phyloP scores from a whole-genome alignment of 192 early-diverging fungal species.

The Podila minutissima region DNA sequence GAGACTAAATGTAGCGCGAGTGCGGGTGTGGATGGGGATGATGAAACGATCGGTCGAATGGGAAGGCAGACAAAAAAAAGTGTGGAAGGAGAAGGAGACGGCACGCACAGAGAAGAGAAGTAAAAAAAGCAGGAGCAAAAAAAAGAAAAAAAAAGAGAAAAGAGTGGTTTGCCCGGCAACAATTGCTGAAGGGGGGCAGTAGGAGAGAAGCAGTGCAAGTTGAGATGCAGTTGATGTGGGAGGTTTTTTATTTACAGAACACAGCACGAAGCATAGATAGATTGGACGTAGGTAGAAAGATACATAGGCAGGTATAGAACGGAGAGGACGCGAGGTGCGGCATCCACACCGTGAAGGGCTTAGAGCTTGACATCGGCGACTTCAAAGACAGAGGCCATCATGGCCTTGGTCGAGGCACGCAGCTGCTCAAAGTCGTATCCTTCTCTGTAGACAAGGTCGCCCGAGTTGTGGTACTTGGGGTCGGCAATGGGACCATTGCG shows the following conservation, averaged over 20 bases:
- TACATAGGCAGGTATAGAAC: too few relatives aligned
- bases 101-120: not conserved
- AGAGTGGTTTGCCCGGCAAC: too few relatives aligned
- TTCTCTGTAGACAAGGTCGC: conserved; percentile 51
- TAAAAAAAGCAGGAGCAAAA: not conserved
- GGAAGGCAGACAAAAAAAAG: not conserved
- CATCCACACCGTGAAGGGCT: not conserved
- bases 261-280: too few relatives aligned
- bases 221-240: too few relatives aligned
- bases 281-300: not conserved
- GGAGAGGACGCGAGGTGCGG: not conserved
- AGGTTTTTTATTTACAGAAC: not conserved
- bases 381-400: conserved; percentile 53
- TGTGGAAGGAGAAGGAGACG: not conserved
- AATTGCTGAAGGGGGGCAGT: not conserved
- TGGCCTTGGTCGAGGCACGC: conserved; percentile 50
- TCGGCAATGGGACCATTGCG: conserved; percentile 58
- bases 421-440: conserved; percentile 57
- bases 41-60: not conserved
- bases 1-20: not conserved
- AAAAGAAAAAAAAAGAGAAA: too few relatives aligned
- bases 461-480: conserved; percentile 58
- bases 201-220: too few relatives aligned
- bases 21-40: not conserved
- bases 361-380: conserved; percentile 44